phyloP scores from a whole-genome alignment of 208 protist genomes.

The Leptomonas pyrrhocoris region DNA sequence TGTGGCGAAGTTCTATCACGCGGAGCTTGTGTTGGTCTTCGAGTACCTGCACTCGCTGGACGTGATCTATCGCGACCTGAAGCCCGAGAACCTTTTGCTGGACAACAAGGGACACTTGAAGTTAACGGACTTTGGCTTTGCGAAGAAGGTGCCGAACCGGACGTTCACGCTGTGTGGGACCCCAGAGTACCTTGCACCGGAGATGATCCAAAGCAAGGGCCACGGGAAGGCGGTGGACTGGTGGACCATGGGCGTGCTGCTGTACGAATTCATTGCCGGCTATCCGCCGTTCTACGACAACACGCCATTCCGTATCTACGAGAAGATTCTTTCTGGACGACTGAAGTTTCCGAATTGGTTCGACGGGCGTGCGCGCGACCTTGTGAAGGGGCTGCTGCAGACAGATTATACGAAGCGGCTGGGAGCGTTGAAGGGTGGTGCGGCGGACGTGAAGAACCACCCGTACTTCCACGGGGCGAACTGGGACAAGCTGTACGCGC shows the following conservation, averaged over 20 bases:
- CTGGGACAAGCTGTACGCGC: constrained; percentile 88
- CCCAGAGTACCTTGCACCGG: constrained; percentile 86
- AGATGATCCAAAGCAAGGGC: constrained; percentile 88
- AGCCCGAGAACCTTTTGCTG: constrained; percentile 90
- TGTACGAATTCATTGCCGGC: constrained; percentile 92
- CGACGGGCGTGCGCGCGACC: constrained; percentile 74
- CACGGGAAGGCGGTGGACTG: constrained; percentile 87
- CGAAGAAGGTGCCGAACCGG: constrained; percentile 81
- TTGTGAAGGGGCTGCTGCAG: constrained; percentile 87
- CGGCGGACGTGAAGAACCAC: constrained; percentile 95
- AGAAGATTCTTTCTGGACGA: constrained; percentile 87
- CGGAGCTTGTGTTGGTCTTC: constrained; percentile 87
- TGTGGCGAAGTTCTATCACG: constrained; percentile 93
- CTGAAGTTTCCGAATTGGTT: constrained; percentile 90
- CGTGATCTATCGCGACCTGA: constrained; percentile 91
- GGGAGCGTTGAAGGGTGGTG: constrained; percentile 89
- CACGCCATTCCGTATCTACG: constrained; percentile 91
- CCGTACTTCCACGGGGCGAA: constrained; percentile 94
- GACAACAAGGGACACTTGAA: constrained; percentile 84
- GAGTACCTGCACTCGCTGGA: constrained; percentile 87
- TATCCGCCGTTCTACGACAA: constrained; percentile 93
- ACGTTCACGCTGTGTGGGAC: constrained; percentile 88
- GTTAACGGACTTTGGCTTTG: constrained; percentile 91
- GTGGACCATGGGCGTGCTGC: constrained; percentile 89
- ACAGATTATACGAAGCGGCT: constrained; percentile 88